Evolutionary conservation across 2,329 filamentous ascomycete species (phyloP), one percentile per base, ranked within the genome.

Genomic region (Xylariaceae sp.): DNA sequence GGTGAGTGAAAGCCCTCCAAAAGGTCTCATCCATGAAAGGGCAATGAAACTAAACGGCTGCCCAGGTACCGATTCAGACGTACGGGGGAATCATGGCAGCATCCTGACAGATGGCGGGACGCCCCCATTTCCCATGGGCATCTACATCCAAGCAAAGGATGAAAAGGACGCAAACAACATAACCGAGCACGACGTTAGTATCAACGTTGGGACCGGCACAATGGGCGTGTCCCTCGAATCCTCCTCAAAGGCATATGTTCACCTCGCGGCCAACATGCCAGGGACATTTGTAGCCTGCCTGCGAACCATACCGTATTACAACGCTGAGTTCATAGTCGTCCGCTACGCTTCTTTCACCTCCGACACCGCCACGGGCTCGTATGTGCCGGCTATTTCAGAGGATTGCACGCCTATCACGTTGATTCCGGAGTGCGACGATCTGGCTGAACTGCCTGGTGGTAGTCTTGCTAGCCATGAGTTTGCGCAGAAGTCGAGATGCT

Each of bases 281-380:
- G 63, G 73, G 6, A 73, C 70, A 0, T 80, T 72, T 58, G 67
- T 77, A 10, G 78, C 76, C 10, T 82, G 80, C 66, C 71, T 75
- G 51, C 73, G 74, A 45, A 68, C 61, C 2, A 62, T 80, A 2
- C 64, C 71, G 1, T 82, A 79, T 69, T 80, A 80, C 64, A 61
- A 66, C 23, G 65, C 65, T 51, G 66, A 74, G 49, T 75, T 75
- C 47, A 69, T 75, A 56, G 68, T 75, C 30, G 69, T 80, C 57
- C 74, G 76, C 63, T 76, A 75, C 49, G 69, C 72, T 23, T 72
- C 73, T 61, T 63, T 62, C 51, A 57, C 23, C 49, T 64, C 54
- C 13, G 51, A 65, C 53, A 2, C 48, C 1, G 53, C 34, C 13
- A 65, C 61, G 0, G 66, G 66, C 15, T 44, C 64, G 4, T 54